Evolutionary conservation across 352 stramenopile species (phyloP), one percentile per base, ranked within the genome.

Genomic region (Globisporangium parvum): DNA sequence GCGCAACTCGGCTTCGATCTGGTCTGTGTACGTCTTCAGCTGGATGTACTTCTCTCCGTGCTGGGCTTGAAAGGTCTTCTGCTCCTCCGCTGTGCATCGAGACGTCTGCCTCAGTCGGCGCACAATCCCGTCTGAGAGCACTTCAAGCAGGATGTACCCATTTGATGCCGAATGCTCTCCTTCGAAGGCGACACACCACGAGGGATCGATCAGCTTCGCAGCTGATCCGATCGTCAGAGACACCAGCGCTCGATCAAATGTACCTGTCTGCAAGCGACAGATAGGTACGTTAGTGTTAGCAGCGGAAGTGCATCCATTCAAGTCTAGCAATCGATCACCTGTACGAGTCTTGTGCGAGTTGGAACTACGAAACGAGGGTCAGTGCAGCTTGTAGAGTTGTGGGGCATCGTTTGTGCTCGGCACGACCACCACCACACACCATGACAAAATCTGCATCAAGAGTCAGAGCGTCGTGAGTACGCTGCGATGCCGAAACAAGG

Each of bases 21-120:
- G 79, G 51, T 94, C 81, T 3, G 84, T 87, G 65, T 94, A 92
- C 21, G 67, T 78, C 57, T 94, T 94, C n/a, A 94, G 56, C 47
- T 94, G 84, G 47, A 94, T 88, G 39, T 94, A 92, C 53, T 90
- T 88, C 53, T 94, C 80, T 18, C 84, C 84, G 54, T 92, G 81
- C 35, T 94, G 84, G 44, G 71, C 62, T 59, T 94, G 77, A 57
- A 86, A 94, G 1, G 67, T 53, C 48, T 91, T 91, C 46, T 94
- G 81, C 50, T 94, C 84, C 41, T 94, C 81, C 17, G 70, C 84
- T 94, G 44, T 4, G 47, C 3, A 37, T 39, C 18, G 12, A 15
- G 18, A 44, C 18, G 24, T 51, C 24, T 14, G 24, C 40, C 24
- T 14, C 6, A 59, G 12, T 14, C 4, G 42, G 20, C 49, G 21